Percentiles rank a stretch among this genome's conserved stretches.
These are phyloP conservation scores for Barnettozyma sucrosica DNA, from an alignment of 805 yeast genomes.

Conservation along the genomic window DNA sequence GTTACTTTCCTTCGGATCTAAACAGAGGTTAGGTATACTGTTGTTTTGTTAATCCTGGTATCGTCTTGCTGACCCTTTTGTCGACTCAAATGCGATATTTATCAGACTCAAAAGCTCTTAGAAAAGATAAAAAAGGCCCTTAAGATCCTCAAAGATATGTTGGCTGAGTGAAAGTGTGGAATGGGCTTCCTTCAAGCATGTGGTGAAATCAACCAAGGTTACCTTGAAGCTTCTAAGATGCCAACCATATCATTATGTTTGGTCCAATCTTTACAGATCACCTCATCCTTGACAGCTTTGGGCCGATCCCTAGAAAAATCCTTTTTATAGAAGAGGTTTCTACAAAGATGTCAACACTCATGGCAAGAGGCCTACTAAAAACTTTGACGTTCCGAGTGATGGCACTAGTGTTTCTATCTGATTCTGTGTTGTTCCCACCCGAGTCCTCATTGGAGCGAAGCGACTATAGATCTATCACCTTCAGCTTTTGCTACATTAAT, in stretches of 20 bases:
- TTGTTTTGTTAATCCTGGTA: conserved; percentile 46
- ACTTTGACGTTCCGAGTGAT: too few relatives aligned
- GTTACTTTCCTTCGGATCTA: conserved; percentile 36
- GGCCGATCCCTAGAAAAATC: conserved; percentile 5
- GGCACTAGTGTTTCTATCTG: conserved; percentile 55
- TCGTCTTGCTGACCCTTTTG: conserved; percentile 42
- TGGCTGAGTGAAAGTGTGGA: conserved; percentile 38
- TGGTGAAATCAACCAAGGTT: conserved; percentile 34
- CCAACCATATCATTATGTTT: conserved; percentile 38
- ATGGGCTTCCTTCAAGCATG: conserved; percentile 35
- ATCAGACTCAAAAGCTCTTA: conserved; percentile 52
- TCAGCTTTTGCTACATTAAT: too few relatives aligned
- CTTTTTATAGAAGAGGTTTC: conserved; percentile 53
- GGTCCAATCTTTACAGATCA: conserved; percentile 47
- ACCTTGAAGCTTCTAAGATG: conserved; percentile 17
- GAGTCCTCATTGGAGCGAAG: conserved; percentile 10
- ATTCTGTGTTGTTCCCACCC: conserved; percentile 47
- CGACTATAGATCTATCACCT: background rate
- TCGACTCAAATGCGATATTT: too few relatives aligned
- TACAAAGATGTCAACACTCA: too few relatives aligned
- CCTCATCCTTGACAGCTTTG: conserved; percentile 17
- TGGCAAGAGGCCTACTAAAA: too few relatives aligned
- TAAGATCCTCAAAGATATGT: conserved; percentile 38
- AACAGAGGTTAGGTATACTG: conserved; percentile 59
- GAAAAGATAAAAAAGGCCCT: conserved; percentile 45